A percentile compares a stretch with the other conserved stretches of the same genome.
Conservation (phyloP, 805 yeast genomes). For the Yarrowia sp. region DNA sequence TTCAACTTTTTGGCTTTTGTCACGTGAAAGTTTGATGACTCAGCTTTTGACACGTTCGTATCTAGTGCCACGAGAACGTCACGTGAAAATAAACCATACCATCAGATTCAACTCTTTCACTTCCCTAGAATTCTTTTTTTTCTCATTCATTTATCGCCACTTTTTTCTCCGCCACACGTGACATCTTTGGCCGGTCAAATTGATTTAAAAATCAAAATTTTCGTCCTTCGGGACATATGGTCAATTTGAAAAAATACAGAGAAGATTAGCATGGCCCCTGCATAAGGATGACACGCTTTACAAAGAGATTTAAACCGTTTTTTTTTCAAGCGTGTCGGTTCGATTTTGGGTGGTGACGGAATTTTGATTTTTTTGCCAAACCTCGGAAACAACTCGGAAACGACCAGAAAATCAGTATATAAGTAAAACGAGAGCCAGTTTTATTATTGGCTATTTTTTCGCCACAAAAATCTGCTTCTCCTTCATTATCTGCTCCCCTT, state of each 20-base stretch:
- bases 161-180: neutral
- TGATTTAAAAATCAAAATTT: neutral
- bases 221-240: constrained; percentile 83
- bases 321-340: constrained; percentile 41
- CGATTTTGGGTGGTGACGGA: neutral
- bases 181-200: neutral
- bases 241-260: constrained; percentile 99
- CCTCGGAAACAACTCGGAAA: too few species aligned
- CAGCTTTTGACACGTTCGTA: neutral
- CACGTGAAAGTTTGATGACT: neutral
- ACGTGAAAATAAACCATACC: neutral
- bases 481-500: too few species aligned
- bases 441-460: too few species aligned
- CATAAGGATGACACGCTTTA: constrained; percentile 99
- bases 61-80: neutral
- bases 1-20: neutral
- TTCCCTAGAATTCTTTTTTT: neutral
- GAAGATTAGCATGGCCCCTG: constrained; percentile 99
- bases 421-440: too few species aligned
- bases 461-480: too few species aligned
- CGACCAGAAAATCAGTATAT: too few species aligned
- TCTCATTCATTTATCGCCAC: neutral
- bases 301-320: constrained; percentile 97
- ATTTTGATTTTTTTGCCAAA: neutral
- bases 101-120: neutral